Evolutionary conservation across 2,329 filamentous ascomycete genomes (phyloP), one percentile per base, ranked within the genome.

Genomic region (Lasiodiplodia theobromae): DNA sequence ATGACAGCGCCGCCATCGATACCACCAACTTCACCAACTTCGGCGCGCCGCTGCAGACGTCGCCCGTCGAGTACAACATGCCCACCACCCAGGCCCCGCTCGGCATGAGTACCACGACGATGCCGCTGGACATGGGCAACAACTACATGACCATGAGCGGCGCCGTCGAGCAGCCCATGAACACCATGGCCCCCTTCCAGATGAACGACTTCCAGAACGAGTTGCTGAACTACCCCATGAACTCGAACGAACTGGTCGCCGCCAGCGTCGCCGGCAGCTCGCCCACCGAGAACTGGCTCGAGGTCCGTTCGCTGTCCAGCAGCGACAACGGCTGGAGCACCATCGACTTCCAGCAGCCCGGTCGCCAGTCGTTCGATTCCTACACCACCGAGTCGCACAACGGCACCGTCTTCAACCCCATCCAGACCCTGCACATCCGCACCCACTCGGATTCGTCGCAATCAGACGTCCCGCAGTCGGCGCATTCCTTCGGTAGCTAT

Each of bases 251-350:
- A 47, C 80, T 87, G 69, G 74, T 74, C 66, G 71, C 73, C 51
- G 76, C 54, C 6, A 71, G 72, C 38, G 73, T 75, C 40, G 76
- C 79, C 21, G 66, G 66, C 25, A 62, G 54, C 28, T 83, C 81
- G 71, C 74, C 84, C 11, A 92, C 90, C 1, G 90, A 92, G 73
- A 92, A 91, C 37, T 94, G 93, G 78, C 83, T 97, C 57, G 94
- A 97, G 80, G 92, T 97, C 40, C 83, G 95, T 62, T 97, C 95
- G 7, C 84, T 97, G 53, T 93, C 93, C n/a, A 87, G 87, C 72
- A 92, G 92, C 75, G 94, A 96, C 74, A 92, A 94, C 73, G 92
- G 93, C 69, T 98, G 94, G 94, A 89, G 88, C 63, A 88, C 92
- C 72, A 89, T 97, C 68, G 92, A 96, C 72, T 87, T 89, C 77